These are phyloP conservation scores for Monilinia laxa DNA, from an alignment of 2,329 filamentous ascomycete species.

Conservation along the genomic window DNA sequence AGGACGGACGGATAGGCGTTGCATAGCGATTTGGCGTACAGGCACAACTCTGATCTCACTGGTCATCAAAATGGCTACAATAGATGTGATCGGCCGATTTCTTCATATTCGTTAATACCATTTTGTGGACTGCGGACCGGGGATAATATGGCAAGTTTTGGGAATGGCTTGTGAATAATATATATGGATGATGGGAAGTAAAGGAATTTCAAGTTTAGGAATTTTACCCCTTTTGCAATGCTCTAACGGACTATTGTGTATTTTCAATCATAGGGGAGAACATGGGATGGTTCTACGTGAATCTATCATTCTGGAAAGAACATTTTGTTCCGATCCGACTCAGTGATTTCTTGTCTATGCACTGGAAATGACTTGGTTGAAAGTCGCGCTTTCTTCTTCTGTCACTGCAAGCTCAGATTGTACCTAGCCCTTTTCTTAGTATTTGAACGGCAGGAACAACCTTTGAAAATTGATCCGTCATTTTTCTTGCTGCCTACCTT, in stretches of 20 bases:
- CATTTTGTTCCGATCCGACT: not conserved
- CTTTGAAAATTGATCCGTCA: not conserved
- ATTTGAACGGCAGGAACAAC: not conserved
- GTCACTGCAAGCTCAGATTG: not conserved
- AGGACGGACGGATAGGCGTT: constrained; percentile 35
- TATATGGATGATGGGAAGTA: constrained; percentile 15
- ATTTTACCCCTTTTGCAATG: constrained; percentile 16
- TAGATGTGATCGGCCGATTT: constrained; percentile 15
- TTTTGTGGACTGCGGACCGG: constrained; percentile 24
- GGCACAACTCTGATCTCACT: constrained; percentile 23
- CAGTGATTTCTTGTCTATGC: not conserved
- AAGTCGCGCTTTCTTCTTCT: constrained; percentile 20
- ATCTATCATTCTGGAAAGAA: not conserved
- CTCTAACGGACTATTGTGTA: not conserved
- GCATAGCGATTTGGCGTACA: constrained; percentile 42
- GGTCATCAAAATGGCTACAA: constrained; percentile 17
- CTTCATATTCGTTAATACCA: constrained; percentile 35
- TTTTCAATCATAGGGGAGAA: not conserved
- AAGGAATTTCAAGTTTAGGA: constrained; percentile 2
- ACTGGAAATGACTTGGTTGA: not conserved
- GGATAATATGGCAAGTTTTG: constrained; percentile 19
- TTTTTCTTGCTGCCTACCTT: not conserved
- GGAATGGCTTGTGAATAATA: constrained; percentile 20
- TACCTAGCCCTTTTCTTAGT: not conserved
- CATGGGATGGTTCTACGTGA: not conserved